Conservation (phyloP, 108 stramenopile genomes). For the Heterococcus sp. region DNA sequence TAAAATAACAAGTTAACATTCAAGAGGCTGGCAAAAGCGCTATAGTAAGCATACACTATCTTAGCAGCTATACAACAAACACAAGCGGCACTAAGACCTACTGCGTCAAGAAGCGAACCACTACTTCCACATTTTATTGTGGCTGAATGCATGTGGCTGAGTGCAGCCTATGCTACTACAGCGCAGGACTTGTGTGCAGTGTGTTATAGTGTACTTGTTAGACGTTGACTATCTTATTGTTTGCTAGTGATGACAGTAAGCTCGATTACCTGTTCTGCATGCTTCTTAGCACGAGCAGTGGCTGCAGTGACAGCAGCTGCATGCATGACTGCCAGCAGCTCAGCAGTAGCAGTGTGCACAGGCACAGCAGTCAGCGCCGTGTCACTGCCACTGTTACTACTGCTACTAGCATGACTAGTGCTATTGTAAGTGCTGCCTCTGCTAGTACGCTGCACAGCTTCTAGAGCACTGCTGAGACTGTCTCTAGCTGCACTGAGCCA, state of each 20-base stretch:
- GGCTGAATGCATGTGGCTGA: neutral
- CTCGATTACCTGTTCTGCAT: neutral
- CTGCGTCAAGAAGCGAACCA: neutral
- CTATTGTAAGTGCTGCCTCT: neutral
- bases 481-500: neutral
- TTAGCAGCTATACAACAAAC: neutral
- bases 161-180: neutral
- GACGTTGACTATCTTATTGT: neutral
- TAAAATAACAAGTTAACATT: too few species aligned
- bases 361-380: neutral
- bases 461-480: neutral
- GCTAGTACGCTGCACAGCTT: neutral
- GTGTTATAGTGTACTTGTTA: neutral
- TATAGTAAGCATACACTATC: too few species aligned
- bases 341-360: neutral
- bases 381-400: too few species aligned
- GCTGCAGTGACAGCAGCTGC: neutral
- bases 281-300: neutral
- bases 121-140: neutral
- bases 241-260: neutral
- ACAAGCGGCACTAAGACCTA: neutral
- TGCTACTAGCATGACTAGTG: too few species aligned
- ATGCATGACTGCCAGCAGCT: neutral
- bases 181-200: neutral
- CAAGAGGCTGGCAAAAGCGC: too few species aligned